Evolutionary conservation across 2,329 filamentous ascomycete species (phyloP).

Genomic region (Aureobasidium sp.): DNA sequence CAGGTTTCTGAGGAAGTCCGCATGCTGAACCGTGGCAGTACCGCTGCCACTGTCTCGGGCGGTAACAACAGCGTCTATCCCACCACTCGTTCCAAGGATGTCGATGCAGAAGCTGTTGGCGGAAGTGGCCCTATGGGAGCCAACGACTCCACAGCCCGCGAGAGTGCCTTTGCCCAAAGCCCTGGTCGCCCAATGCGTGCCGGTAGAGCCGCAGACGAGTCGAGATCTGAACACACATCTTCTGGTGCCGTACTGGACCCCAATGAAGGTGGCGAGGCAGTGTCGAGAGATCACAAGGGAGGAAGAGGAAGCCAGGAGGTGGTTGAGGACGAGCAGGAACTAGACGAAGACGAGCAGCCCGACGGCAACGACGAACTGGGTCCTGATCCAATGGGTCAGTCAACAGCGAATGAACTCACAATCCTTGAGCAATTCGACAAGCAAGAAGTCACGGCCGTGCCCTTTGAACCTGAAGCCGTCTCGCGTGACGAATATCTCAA

Average conservation of each 20-base stretch:
- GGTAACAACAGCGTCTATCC: conserved; percentile 11
- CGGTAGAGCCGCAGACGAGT: background rate
- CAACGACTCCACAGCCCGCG: conserved; percentile 19
- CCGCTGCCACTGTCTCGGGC: conserved; percentile 13
- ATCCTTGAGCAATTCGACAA: conserved; percentile 20
- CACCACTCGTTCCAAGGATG: background rate
- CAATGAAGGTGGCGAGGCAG: conserved; percentile 16
- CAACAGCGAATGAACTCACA: conserved; percentile 18
- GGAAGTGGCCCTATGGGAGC: conserved; percentile 22
- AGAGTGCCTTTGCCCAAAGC: conserved; percentile 22
- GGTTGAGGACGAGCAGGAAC: background rate
- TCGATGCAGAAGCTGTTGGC: conserved; percentile 17
- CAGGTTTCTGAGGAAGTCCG: conserved; percentile 24
- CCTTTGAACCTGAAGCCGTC: conserved; percentile 15
- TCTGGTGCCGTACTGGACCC: conserved; percentile 15
- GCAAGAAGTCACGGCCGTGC: conserved; percentile 17
- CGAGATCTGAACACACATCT: conserved; percentile 14
- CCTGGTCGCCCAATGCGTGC: conserved; percentile 8
- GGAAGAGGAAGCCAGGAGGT: background rate
- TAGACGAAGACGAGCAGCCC: conserved; percentile 1
- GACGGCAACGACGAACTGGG: conserved; percentile 12
- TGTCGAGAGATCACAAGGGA: background rate
- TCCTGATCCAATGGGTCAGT: conserved; percentile 7
- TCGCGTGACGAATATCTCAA: conserved; percentile 18
- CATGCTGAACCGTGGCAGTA: conserved; percentile 21